phyloP scores from a whole-genome alignment of 2,329 filamentous ascomycete species.

The Metarhizium rileyi region DNA sequence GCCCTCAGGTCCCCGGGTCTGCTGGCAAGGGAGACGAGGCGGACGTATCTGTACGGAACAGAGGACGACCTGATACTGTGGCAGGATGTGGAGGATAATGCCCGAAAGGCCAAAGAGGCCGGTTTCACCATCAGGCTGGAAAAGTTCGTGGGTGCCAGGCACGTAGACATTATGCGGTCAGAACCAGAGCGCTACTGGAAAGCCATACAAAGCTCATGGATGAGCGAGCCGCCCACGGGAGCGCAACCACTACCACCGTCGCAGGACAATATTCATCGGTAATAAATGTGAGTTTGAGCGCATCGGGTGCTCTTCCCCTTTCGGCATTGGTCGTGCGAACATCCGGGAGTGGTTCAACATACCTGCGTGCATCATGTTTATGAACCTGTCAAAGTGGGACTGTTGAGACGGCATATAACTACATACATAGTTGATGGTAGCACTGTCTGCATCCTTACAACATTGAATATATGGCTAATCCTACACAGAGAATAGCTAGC shows the following conservation, averaged over 20 bases:
- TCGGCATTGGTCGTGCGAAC: no score
- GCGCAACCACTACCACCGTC: neutral
- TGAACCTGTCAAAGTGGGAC: no score
- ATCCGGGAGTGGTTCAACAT: neutral
- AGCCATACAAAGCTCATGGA: constrained; percentile 36
- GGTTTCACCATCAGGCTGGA: constrained; percentile 35
- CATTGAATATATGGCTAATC: no score
- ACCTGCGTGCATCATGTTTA: neutral
- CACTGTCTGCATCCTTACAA: no score
- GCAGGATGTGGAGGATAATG: constrained; percentile 38
- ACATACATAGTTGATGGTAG: no score
- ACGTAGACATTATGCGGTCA: constrained; percentile 39
- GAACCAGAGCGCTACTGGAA: constrained; percentile 42
- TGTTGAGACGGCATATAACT: neutral
- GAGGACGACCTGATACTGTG: constrained; percentile 37
- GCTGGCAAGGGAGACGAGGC: constrained; percentile 28
- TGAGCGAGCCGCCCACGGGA: constrained; percentile 12
- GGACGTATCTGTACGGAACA: constrained; percentile 43
- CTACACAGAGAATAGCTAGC: no score
- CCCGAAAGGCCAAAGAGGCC: constrained; percentile 25
- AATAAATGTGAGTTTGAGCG: no score
- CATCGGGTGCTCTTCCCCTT: no score
- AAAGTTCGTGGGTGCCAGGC: constrained; percentile 35
- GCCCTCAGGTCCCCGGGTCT: constrained; percentile 26
- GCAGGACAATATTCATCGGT: neutral